Base-by-base conservation (phyloP, 139 green algal genomes). In the Chlamydomonas sphaeroides region DNA sequence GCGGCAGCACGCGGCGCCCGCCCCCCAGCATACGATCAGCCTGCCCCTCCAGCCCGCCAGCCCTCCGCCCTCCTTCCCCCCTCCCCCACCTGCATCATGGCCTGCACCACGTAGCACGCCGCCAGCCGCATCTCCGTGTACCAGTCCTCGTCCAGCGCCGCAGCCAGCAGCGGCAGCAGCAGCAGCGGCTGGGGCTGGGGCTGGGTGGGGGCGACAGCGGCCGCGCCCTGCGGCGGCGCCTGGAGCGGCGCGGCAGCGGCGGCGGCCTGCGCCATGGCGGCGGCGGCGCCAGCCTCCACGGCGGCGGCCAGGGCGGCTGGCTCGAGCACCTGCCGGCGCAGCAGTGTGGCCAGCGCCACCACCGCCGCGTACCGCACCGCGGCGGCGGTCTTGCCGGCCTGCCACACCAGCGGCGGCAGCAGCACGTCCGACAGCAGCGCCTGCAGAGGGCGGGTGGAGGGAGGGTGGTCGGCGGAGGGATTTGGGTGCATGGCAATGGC, bases 141-240 rank as follows among this genome's bases (percentile, higher is more conserved):
- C 81, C 93, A 97, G 73, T 97, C 94, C 80, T 98, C 95, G 49
- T 98, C 94, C 79, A 97, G 76, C 56, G 83, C 87, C 38, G 91
- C 87, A 7, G 78, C 59, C 69, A 97, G 78, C 85, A 91, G 85
- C 4, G 93, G 91, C 79, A 95, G 89, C 73, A 96, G 84, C 17
- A 53, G 45, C 11, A 14, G 45, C 11, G 45, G 45, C 45, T 10
- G 45, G 45, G 45, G 45, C 11, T 10, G 11, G 45, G 45, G 45
- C 11, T 10, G 45, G 45, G 45, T 14, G 45, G 45, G 14, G 45
- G 45, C 11, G 45, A 14, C 10, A 14, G 45, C 11, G 45, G 41
- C 67, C 18, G 59, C 83, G 3, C 65, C 74, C 3, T 68, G 35
- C 25, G 85, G 51, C 28, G 49, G 49, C 26, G 51, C n/a, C n/a